Conservation (phyloP, 352 stramenopile species). For the Pseudoperonospora humuli region DNA sequence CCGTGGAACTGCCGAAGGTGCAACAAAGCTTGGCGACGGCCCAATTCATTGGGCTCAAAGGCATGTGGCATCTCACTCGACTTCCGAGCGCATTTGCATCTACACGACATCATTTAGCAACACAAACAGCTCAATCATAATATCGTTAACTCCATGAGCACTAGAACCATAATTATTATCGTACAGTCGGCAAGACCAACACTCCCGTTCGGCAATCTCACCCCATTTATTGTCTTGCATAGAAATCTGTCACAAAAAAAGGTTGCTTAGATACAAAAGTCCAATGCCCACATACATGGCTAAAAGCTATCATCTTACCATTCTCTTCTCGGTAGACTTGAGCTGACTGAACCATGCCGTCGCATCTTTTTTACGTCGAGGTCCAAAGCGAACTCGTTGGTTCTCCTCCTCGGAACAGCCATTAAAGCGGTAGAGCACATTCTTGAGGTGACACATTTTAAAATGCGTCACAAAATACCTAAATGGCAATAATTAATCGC, state of each 20-base stretch:
- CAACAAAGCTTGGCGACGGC: conserved; percentile 49
- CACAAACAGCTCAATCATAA: not conserved
- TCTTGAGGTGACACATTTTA: conserved; percentile 74
- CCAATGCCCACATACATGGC: too few species aligned
- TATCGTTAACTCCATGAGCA: not conserved
- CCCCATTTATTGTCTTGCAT: conserved; percentile 85
- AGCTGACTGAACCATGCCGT: conserved; percentile 65
- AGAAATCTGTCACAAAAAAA: conserved; percentile 43
- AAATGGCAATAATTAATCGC: not conserved
- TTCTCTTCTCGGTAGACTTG: conserved; percentile 81
- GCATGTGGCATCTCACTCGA: conserved; percentile 45
- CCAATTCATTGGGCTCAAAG: conserved; percentile 56
- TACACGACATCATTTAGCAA: conserved; percentile 6
- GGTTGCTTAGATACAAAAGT: too few species aligned
- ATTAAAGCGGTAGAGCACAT: conserved; percentile 72
- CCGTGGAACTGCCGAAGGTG: conserved; percentile 59
- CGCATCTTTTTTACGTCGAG: conserved; percentile 59
- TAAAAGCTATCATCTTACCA: conserved; percentile 41
- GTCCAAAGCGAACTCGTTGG: conserved; percentile 60
- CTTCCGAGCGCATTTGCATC: conserved; percentile 38
- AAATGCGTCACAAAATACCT: conserved; percentile 81
- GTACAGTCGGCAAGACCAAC: conserved; percentile 63
- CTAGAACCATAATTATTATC: too few species aligned
- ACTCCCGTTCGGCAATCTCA: conserved; percentile 66
- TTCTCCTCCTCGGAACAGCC: conserved; percentile 68